Evolutionary conservation across 441 rosid genomes (phyloP), one percentile per base, ranked within the genome.

Genomic region (Lepidium campestre): DNA sequence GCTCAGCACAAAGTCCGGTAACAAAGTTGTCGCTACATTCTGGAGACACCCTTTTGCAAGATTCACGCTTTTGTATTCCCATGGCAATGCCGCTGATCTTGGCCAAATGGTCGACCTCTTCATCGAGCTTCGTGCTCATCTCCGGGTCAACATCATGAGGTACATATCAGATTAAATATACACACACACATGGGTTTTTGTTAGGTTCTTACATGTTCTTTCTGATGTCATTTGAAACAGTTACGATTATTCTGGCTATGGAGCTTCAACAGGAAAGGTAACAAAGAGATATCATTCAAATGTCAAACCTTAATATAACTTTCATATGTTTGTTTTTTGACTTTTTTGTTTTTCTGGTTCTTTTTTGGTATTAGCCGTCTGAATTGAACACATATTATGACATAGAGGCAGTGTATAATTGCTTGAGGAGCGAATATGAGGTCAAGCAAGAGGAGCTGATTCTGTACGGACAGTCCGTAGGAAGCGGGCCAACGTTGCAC

Each of bases 221-320:
- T 55, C 1, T 53, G 15, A 6, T 70, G 57, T 12, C 7, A 7
- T 14, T 25, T 52, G 27, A 35, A 73, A 61, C 88, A 93, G 98
- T 79, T 93, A 93, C 70, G 98, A 93, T 68, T 93, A 93, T 85
- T 90, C 98, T 19, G 98, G 98, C 60, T 93, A 93, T 71, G 98
- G 98, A 74, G 97, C 82, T 59, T 93, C 98, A 50, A 78, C 96
- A 35, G 98, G 98, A 41, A 93, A 93, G 98, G 98, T 90, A 82
- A 22, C 20, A 47, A 12, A 55, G 20, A 44, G 27, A 35, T 18
- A 55, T 27, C 20, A 20, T 63, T 4, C 6, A 48, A 23, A 10
- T 14, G 22, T 6, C 1, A 44, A 37, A 19, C 0, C 7, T 12
- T 40, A 5, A 12, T 57, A 20, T 66, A 42, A 8, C 19, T 56